Conservation (phyloP, 176 grass and related monocot genomes). For the Tillandsia fasciculata region DNA sequence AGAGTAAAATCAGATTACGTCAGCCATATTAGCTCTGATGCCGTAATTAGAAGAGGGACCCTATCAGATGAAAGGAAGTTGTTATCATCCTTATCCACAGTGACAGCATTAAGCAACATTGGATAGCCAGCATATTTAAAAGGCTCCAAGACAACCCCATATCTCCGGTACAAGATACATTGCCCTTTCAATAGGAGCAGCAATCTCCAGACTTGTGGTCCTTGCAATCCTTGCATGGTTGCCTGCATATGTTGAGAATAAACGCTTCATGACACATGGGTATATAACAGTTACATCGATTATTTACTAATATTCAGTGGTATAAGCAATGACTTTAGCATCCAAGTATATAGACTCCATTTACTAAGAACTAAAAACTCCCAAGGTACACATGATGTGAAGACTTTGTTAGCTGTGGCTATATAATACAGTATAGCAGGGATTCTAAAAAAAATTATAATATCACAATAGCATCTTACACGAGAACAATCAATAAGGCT, state of each 20-base stretch:
- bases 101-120: constrained; percentile 92
- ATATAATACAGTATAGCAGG: too few relatives aligned
- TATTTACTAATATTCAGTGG: too few relatives aligned
- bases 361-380: too few relatives aligned
- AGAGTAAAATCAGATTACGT: constrained; percentile 51
- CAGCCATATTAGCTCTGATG: constrained; percentile 96
- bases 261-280: neutral
- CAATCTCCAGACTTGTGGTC: constrained; percentile 90
- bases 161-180: constrained; percentile 96
- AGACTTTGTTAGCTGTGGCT: too few relatives aligned
- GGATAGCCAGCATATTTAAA: constrained; percentile 99
- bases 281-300: too few relatives aligned
- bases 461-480: too few relatives aligned
- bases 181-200: constrained; percentile 91
- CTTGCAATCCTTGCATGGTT: constrained; percentile 98
- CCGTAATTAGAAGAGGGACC: constrained; percentile 73
- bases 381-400: too few relatives aligned
- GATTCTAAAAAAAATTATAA: too few relatives aligned
- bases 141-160: constrained; percentile 82
- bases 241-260: constrained; percentile 39
- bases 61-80: constrained; percentile 99
- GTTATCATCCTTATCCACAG: constrained; percentile 85
- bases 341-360: too few relatives aligned
- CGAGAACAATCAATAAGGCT: too few relatives aligned
- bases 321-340: too few relatives aligned